Base-by-base conservation (phyloP, 192 early-diverging fungal genomes). In the Oehlia diaphana region DNA sequence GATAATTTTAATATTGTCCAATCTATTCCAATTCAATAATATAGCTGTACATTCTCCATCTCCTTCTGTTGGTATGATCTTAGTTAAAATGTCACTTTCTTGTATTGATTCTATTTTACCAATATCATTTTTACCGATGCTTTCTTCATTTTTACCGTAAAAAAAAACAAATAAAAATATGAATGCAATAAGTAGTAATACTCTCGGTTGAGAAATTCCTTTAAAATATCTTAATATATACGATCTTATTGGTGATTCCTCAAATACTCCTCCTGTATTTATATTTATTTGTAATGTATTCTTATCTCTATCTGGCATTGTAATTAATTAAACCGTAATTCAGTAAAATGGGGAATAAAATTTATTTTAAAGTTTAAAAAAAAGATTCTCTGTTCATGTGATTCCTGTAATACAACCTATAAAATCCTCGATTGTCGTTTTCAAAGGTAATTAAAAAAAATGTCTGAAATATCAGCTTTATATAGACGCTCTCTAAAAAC, bases 401-500 rank as follows among this genome's bases (percentile, higher is more conserved):
- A 58, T 58, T 21, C 44, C 10, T 47, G 44, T 47, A 58, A n/a
- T 21, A 58, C 14, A 19, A 6, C 14, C 50, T 19, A 58, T 21
- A 58, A 58, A 16, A 21, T 19, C 16, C 19, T 21, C 6, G 19
- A 58, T 21, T 21, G 7, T 58, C 53, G 16, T 58, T 21, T 21
- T 19, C 35, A 37, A 37, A 37, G 35, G 35, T 19, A 19, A 21
- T 44, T 28, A 12, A 47, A 4, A n/a, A 47, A 47, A 47, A 47
- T 47, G 44, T 47, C 44, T 2, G 10, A 47, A 47, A 21, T 58
- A 58, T 26, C 70, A 14, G 50, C 70, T 72, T 88, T 98, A 66
- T 98, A 96, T 91, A 91, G 89, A 83, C 89, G 92, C 64, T 92
- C 95, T 16, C 92, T 98, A 64, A 90, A 92, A 82, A 89, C 92